phyloP scores from a whole-genome alignment of 306 rosid species.

The Vigna hirtella region DNA sequence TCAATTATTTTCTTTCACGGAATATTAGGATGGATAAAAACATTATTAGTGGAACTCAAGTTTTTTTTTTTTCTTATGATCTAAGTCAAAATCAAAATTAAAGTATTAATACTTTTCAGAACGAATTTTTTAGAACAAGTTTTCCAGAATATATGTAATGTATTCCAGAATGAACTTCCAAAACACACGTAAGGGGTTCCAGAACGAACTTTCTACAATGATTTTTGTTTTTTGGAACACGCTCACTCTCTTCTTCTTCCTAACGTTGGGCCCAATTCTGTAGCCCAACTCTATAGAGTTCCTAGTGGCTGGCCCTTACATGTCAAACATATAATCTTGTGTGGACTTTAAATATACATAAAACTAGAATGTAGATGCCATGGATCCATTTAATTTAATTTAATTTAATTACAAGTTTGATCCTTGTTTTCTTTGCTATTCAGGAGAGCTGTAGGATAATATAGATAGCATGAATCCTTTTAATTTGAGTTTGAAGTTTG shows the following conservation, averaged over 20 bases:
- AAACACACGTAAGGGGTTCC: no score
- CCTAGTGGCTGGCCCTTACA: neutral
- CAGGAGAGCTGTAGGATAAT: neutral
- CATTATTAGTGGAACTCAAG: no score
- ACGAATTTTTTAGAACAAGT: no score
- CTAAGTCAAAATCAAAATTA: neutral
- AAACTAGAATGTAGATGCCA: neutral
- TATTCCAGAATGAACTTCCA: no score
- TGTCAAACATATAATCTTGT: neutral
- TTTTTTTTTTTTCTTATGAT: no score
- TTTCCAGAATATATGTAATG: no score
- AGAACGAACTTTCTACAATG: no score
- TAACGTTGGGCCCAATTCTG: constrained; percentile 13
- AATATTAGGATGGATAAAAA: no score
- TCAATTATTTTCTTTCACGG: neutral
- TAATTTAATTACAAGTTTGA: neutral
- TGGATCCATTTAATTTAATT: neutral
- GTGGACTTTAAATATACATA: constrained; percentile 10
- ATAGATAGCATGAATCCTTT: neutral
- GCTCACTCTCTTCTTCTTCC: no score
- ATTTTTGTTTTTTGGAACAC: no score
- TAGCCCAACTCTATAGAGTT: neutral
- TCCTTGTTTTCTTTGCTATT: constrained; percentile 7
- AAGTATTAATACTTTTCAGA: no score
- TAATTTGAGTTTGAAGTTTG: neutral